Percentiles rank a stretch among this genome's conserved stretches.
These are phyloP conservation scores for Pleurotus tuoliensis DNA, from an alignment of 768 basidiomycete species.

Conservation along the genomic window DNA sequence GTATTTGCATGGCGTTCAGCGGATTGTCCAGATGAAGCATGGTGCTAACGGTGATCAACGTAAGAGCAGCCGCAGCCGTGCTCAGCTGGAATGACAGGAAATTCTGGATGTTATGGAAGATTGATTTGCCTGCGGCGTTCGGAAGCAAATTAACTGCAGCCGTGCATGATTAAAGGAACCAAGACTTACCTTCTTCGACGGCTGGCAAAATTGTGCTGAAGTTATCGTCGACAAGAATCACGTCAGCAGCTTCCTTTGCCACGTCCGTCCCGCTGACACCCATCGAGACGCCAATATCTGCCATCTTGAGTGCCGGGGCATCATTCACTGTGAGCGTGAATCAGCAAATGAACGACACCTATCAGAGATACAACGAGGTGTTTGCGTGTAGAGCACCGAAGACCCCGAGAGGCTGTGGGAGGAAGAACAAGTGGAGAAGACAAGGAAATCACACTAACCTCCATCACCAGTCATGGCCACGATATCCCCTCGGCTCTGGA, in stretches of 20 bases:
- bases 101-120: slow-evolving; percentile 99
- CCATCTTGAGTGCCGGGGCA: slow-evolving; percentile 95
- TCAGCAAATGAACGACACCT: not conserved
- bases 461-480: slow-evolving; percentile 99
- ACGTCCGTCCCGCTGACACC: slow-evolving; percentile 98
- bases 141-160: slow-evolving; percentile 11
- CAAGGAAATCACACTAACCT: slow-evolving; percentile 41
- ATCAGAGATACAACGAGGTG: not conserved
- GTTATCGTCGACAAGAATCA: slow-evolving; percentile 96
- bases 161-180: not conserved
- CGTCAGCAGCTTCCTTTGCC: slow-evolving; percentile 96
- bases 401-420: not conserved
- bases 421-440: not conserved
- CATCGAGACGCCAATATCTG: slow-evolving; percentile 97
- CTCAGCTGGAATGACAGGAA: slow-evolving; percentile 96
- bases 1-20: slow-evolving; percentile 96
- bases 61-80: slow-evolving; percentile 93
- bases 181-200: slow-evolving; percentile 76
- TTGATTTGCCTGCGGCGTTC: slow-evolving; percentile 72
- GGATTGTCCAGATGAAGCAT: slow-evolving; percentile 88
- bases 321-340: slow-evolving; percentile 66
- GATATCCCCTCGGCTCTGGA: slow-evolving; percentile 82
- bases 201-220: slow-evolving; percentile 93
- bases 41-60: slow-evolving; percentile 93
- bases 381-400: not conserved